phyloP scores from a whole-genome alignment of 2,329 filamentous ascomycete genomes.

The Aspergillus fructus region DNA sequence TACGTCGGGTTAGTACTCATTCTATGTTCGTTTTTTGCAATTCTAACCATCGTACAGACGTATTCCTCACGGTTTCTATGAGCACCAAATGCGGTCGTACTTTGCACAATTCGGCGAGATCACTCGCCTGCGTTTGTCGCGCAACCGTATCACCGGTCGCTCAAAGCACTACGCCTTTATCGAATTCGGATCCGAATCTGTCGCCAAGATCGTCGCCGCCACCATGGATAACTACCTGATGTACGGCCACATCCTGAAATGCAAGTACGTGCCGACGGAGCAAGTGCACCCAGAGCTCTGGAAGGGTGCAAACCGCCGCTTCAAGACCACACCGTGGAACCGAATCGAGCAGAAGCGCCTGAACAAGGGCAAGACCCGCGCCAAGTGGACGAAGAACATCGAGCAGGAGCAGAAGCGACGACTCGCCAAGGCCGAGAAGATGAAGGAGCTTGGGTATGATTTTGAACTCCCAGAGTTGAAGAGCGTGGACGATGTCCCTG shows the following conservation, averaged over 20 bases:
- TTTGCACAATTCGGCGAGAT: slow-evolving; percentile 91
- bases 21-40: not conserved
- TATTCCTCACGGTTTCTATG: slow-evolving; percentile 94
- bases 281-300: slow-evolving; percentile 79
- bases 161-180: slow-evolving; percentile 95
- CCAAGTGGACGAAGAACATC: slow-evolving; percentile 76
- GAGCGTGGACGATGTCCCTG: slow-evolving; percentile 54
- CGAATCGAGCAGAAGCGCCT: slow-evolving; percentile 77
- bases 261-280: slow-evolving; percentile 72
- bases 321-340: slow-evolving; percentile 85
- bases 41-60: slow-evolving; percentile 49
- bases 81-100: slow-evolving; percentile 90
- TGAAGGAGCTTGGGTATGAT: slow-evolving; percentile 81
- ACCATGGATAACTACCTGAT: slow-evolving; percentile 98
- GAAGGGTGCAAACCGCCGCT: slow-evolving; percentile 86
- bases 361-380: slow-evolving; percentile 69
- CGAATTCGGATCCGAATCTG: slow-evolving; percentile 74
- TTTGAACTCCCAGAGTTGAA: slow-evolving; percentile 74
- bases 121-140: slow-evolving; percentile 73
- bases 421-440: slow-evolving; percentile 66
- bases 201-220: slow-evolving; percentile 88
- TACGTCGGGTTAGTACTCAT: slow-evolving; percentile 67
- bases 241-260: slow-evolving; percentile 91
- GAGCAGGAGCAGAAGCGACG: slow-evolving; percentile 71
- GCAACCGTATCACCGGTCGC: slow-evolving; percentile 86